Conservation (phyloP, 768 basidiomycete genomes). For the Suillus tomentosus region DNA sequence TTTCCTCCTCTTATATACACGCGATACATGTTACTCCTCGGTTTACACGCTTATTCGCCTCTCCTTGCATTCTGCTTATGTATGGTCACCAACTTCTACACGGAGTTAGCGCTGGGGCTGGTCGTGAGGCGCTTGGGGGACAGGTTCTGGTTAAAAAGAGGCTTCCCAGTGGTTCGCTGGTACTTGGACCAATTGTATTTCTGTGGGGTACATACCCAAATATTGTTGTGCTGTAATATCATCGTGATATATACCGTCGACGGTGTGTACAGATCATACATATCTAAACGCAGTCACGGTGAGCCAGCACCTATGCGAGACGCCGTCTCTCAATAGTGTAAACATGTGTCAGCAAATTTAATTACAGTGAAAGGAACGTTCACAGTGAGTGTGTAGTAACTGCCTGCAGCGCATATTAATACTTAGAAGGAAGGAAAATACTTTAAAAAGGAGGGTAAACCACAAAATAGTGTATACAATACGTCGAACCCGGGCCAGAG, state of each 20-base stretch:
- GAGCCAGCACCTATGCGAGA: neutral
- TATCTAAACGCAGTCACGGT: neutral
- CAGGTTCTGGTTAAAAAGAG: neutral
- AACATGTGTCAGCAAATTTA: neutral
- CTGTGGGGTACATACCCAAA: neutral
- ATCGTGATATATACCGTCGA: neutral
- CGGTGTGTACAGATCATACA: neutral
- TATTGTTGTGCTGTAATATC: constrained; percentile 7
- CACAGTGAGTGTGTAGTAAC: neutral
- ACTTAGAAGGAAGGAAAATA: neutral
- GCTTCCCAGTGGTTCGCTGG: neutral
- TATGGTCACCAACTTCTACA: constrained; percentile 1
- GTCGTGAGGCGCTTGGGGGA: neutral
- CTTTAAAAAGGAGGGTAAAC: neutral
- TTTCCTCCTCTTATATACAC: constrained; percentile 9
- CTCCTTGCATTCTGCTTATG: neutral
- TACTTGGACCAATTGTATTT: constrained; percentile 2
- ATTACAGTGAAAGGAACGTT: neutral
- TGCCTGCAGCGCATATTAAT: neutral
- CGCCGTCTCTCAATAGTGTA: neutral
- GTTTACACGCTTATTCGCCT: neutral
- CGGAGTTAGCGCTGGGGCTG: neutral
- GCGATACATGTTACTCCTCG: constrained; percentile 12
- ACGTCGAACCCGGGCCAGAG: too few relatives aligned
- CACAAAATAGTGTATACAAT: neutral